These are phyloP conservation scores for Dendryphion nanum DNA, from an alignment of 2,329 filamentous ascomycete species.

Conservation along the genomic window DNA sequence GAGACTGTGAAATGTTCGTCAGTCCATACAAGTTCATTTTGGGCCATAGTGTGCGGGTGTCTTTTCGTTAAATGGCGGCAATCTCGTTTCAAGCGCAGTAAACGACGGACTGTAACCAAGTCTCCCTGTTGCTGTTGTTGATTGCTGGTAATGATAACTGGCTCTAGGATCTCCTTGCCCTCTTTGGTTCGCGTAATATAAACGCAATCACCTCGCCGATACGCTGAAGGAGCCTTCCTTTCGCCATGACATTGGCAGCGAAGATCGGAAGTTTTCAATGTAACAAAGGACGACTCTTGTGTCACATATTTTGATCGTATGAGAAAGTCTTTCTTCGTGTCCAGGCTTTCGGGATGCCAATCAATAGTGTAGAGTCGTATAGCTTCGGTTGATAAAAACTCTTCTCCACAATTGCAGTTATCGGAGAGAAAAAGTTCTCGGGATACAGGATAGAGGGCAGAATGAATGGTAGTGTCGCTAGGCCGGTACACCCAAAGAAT, in stretches of 20 bases:
- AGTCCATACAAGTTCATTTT: conserved; percentile 62
- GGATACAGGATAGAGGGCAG: conserved; percentile 64
- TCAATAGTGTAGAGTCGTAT: conserved; percentile 58
- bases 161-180: conserved; percentile 50
- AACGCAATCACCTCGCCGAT: conserved; percentile 59
- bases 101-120: conserved; percentile 48
- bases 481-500: conserved; percentile 75
- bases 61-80: conserved; percentile 31
- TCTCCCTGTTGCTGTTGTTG: not conserved
- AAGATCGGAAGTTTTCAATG: conserved; percentile 56
- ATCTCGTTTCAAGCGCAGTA: conserved; percentile 50
- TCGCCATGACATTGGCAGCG: conserved; percentile 50
- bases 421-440: conserved; percentile 78
- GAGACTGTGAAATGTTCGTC: conserved; percentile 43
- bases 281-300: conserved; percentile 61
- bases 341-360: conserved; percentile 54
- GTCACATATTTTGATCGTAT: conserved; percentile 69
- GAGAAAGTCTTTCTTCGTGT: conserved; percentile 53
- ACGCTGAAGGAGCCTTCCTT: conserved; percentile 24
- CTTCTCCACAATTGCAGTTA: conserved; percentile 66
- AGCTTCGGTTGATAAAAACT: conserved; percentile 57
- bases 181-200: conserved; percentile 42
- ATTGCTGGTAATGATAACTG: conserved; percentile 56
- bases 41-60: conserved; percentile 29
- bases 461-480: conserved; percentile 66